Evolutionary conservation across 2,329 filamentous ascomycete genomes (phyloP), one percentile per base, ranked within the genome.

Genomic region (Mollisia scopiformis): DNA sequence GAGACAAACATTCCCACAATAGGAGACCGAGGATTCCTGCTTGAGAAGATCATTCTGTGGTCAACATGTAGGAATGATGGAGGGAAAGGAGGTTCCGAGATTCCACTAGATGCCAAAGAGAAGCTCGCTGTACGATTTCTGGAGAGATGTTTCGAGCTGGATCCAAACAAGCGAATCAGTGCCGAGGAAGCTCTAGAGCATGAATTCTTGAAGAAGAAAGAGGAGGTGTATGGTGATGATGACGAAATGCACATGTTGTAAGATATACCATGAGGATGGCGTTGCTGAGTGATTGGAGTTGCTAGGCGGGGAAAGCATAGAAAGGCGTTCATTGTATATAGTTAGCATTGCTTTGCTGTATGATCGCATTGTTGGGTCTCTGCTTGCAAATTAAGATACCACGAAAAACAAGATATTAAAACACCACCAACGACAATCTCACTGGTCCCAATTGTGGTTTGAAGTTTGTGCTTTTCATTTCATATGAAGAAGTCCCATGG

Each of bases 1-100:
- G 93, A 99, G 76, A 95, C 92, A 0, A 96, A 87, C 62, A 93
- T 99, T 59, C 94, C 94, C 1, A 97, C 92, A 1, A 90, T 99
- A 68, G 92, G 91, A 46, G 87, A 90, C 66, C 85, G 87, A 46
- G 95, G 95, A 0, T 96, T 96, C 74, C 88, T 86, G 5, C 87
- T 97, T 69, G 92, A 97, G 76, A 95, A 96, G 78, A 95, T 99
- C 68, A 89, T 99, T 65, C 82, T 97, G 52, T 99, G 95, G 95
- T 95, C 92, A 71, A 97, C 92, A 27, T 91, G 90, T 62, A 86
- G 92, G 23, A 88, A 86, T 58, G 84, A 87, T 23, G 83, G 84
- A 16, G 82, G 83, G 57, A 82, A 78, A 54, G 80, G 78, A 52
- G 83, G 77, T 8, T 28, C 25, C 21, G 76, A 78, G 55, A 77